Conservation (phyloP, 2,329 filamentous ascomycete genomes). For the Talaromyces rugulosus region DNA sequence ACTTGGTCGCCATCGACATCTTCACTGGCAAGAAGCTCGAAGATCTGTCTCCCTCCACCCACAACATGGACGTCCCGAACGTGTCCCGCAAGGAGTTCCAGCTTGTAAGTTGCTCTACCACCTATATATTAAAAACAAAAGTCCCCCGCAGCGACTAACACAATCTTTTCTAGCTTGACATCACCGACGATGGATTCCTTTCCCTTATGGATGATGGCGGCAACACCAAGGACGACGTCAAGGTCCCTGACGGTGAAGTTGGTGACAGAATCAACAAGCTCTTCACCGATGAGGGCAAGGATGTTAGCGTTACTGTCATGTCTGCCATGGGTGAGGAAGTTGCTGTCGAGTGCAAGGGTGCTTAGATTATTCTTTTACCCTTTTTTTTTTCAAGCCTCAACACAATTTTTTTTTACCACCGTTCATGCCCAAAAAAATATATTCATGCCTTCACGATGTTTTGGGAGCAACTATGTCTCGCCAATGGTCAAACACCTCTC, state of each 20-base stretch:
- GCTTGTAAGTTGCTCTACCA: conserved; percentile 63
- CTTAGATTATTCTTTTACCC: conserved; percentile 6
- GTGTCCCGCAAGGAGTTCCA: conserved; percentile 87
- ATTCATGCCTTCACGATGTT: conserved; percentile 13
- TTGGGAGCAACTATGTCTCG: conserved; percentile 1
- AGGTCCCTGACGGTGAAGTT: conserved; percentile 82
- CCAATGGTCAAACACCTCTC: not conserved
- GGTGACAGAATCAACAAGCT: conserved; percentile 81
- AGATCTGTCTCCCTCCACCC: conserved; percentile 96
- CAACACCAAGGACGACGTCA: conserved; percentile 90
- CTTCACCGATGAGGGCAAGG: conserved; percentile 80
- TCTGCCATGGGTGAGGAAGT: conserved; percentile 95
- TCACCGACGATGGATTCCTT: conserved; percentile 87
- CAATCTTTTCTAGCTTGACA: conserved; percentile 64
- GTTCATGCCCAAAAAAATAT: conserved; percentile 12
- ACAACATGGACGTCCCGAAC: conserved; percentile 83
- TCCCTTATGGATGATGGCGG: conserved; percentile 87
- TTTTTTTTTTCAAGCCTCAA: conserved; percentile 6
- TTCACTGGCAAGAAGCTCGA: conserved; percentile 99
- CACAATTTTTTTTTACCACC: conserved; percentile 1
- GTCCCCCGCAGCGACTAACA: conserved; percentile 1
- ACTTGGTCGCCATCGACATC: conserved; percentile 96
- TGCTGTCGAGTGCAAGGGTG: conserved; percentile 66
- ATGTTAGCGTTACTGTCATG: conserved; percentile 87
- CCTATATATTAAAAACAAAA: not conserved